Evolutionary conservation across 2,329 filamentous ascomycete species (phyloP).

Genomic region (Fusarium protoensiforme): DNA sequence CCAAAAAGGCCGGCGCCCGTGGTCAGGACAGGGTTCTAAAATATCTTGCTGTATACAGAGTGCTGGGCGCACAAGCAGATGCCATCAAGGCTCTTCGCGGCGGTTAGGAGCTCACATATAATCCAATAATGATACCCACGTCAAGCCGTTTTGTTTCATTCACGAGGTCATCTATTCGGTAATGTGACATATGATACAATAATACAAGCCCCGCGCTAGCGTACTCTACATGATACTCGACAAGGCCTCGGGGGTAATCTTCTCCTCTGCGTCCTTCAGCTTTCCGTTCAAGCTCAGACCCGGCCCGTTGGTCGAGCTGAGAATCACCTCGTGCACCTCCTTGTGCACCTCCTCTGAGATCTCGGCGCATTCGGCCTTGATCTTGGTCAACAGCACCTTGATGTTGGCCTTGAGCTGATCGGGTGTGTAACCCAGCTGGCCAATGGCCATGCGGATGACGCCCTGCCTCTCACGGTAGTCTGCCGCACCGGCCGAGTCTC

Average conservation of each 20-base stretch:
- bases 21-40: constrained; percentile 61
- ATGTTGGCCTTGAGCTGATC: constrained; percentile 88
- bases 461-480: constrained; percentile 89
- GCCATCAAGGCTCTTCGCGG: constrained; percentile 61
- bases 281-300: constrained; percentile 88
- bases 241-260: constrained; percentile 63
- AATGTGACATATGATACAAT: constrained; percentile 54
- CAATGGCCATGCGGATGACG: constrained; percentile 88
- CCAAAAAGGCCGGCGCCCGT: constrained; percentile 54
- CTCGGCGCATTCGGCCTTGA: constrained; percentile 82
- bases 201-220: constrained; percentile 37
- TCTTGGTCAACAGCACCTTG: constrained; percentile 76
- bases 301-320: constrained; percentile 88
- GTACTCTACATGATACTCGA: constrained; percentile 63
- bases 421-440: constrained; percentile 89
- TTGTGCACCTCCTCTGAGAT: constrained; percentile 67
- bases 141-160: constrained; percentile 14
- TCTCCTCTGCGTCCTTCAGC: constrained; percentile 72
- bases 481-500: constrained; percentile 83
- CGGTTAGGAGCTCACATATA: constrained; percentile 44
- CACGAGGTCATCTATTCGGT: constrained; percentile 36
- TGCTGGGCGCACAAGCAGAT: constrained; percentile 63
- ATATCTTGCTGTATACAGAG: constrained; percentile 64
- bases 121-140: constrained; percentile 45
- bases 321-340: constrained; percentile 70